Percentiles rank a stretch among this genome's conserved stretches.
phyloP scores from a whole-genome alignment of 2,329 filamentous ascomycete genomes.

The Cladobotryum mycophilum region DNA sequence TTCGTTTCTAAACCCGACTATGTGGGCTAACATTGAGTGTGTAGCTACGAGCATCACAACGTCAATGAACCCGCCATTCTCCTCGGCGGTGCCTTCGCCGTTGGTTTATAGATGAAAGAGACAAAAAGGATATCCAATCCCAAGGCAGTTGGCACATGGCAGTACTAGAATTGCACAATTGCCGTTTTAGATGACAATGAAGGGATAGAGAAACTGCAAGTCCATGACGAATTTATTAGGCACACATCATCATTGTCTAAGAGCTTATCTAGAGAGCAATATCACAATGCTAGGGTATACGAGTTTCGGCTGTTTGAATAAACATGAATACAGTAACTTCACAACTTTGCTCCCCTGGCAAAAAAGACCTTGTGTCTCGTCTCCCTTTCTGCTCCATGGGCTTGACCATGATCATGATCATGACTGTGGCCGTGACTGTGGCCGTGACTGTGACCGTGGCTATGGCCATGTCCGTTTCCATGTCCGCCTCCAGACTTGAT shows the following conservation, averaged over 20 bases:
- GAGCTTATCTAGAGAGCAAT: too few relatives aligned
- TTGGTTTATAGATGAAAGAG: conserved; percentile 30
- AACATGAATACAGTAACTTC: neutral
- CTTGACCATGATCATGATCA: conserved; percentile 21
- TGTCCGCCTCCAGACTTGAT: conserved; percentile 21
- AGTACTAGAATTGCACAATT: too few relatives aligned
- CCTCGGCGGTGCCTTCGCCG: conserved; percentile 64
- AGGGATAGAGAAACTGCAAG: too few relatives aligned
- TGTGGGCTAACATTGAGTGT: neutral
- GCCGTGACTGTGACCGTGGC: neutral
- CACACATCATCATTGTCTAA: neutral
- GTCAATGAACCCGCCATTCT: conserved; percentile 75
- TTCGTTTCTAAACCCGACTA: neutral
- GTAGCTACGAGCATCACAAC: conserved; percentile 71
- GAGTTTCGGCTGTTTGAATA: conserved; percentile 32
- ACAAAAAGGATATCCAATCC: conserved; percentile 13
- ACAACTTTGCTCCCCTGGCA: conserved; percentile 38
- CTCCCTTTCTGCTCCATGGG: conserved; percentile 22
- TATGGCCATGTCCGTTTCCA: neutral
- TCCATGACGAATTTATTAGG: neutral
- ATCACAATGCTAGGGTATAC: too few relatives aligned
- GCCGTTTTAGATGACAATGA: too few relatives aligned
- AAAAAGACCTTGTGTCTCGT: conserved; percentile 35
- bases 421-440: neutral
- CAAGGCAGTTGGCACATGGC: neutral